Percentiles rank a stretch among this genome's conserved stretches.
Evolutionary conservation across 106 monocot species (phyloP).

Genomic region (Dactylorhiza incarnata): DNA sequence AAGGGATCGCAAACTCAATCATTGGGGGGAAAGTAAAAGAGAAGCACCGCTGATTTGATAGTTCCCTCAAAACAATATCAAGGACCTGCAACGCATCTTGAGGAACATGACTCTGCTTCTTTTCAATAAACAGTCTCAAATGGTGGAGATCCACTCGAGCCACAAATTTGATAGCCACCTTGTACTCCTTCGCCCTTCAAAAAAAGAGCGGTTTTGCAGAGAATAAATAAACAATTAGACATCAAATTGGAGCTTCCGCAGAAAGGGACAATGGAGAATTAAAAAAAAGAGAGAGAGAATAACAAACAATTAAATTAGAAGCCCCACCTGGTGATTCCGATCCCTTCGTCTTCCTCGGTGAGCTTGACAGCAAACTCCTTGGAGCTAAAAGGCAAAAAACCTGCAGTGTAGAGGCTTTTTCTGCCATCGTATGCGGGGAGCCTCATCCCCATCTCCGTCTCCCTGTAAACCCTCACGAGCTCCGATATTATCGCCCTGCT

Average conservation of each 20-base stretch:
- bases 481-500: conserved; percentile 65
- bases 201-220: background rate
- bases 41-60: conserved; percentile 64
- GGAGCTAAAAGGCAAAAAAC: conserved; percentile 53
- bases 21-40: conserved; percentile 1
- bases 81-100: conserved; percentile 72
- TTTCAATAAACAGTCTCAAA: conserved; percentile 58
- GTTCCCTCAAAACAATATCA: conserved; percentile 67
- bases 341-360: conserved; percentile 44
- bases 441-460: conserved; percentile 59
- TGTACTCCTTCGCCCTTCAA: conserved; percentile 61
- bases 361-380: conserved; percentile 69
- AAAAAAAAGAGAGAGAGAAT: too few relatives aligned
- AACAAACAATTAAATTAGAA: too few relatives aligned
- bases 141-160: conserved; percentile 69
- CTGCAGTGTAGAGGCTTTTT: conserved; percentile 81
- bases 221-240: background rate
- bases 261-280: conserved; percentile 8
- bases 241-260: background rate
- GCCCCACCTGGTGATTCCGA: conserved; percentile 23
- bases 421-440: conserved; percentile 88
- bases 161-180: conserved; percentile 70
- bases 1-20: too few relatives aligned
- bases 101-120: conserved; percentile 56
- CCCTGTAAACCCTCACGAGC: conserved; percentile 54